Conservation (phyloP, 2,329 filamentous ascomycete genomes). For the Xylariales sp. region DNA sequence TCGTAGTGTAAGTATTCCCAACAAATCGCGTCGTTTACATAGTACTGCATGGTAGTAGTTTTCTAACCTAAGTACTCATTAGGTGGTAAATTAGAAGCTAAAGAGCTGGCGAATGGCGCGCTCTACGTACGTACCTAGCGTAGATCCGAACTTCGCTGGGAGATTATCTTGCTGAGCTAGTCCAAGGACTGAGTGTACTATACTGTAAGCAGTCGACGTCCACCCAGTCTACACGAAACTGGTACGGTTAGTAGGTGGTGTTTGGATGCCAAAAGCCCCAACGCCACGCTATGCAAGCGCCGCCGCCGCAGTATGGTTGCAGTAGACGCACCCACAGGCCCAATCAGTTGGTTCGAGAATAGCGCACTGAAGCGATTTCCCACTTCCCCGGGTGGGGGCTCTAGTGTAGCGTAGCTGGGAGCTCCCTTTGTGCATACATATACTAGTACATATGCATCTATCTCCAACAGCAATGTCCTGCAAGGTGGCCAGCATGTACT, state of each 20-base stretch:
- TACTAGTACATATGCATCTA: neutral
- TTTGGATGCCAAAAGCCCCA: neutral
- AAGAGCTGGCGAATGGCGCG: neutral
- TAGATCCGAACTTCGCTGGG: slow-evolving; percentile 12
- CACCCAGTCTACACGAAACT: neutral
- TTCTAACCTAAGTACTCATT: neutral
- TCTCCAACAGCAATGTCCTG: neutral
- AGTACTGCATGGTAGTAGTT: no score
- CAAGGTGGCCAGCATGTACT: neutral
- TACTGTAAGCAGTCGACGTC: slow-evolving; percentile 4
- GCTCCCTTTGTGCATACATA: slow-evolving; percentile 20
- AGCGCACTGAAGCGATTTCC: slow-evolving; percentile 15
- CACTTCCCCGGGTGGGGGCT: slow-evolving; percentile 28
- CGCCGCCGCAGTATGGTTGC: neutral
- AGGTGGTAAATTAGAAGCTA: neutral
- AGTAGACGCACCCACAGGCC: neutral
- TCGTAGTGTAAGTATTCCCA: neutral
- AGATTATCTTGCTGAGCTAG: neutral
- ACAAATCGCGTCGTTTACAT: slow-evolving; percentile 4
- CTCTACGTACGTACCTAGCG: neutral
- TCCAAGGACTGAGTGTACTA: neutral
- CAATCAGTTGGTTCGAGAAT: slow-evolving; percentile 14
- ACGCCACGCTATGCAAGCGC: neutral
- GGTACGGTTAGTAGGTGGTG: neutral
- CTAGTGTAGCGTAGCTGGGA: neutral